Base-by-base conservation (phyloP, 2,329 filamentous ascomycete species). In the Fusarium sp. region DNA sequence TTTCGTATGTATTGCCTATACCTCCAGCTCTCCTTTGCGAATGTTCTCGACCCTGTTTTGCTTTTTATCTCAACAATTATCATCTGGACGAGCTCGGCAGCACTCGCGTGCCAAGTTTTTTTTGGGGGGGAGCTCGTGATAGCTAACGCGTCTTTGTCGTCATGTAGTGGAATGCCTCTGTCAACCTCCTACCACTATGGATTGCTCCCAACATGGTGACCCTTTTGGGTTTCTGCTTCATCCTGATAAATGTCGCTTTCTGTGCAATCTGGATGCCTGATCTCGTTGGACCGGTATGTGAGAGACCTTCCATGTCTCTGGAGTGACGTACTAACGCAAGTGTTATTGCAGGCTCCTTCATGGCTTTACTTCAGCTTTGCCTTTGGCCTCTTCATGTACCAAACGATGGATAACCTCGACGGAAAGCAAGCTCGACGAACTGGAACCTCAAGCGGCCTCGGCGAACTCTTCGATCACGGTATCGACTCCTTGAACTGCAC, bases 401-500 rank as follows among this genome's bases (percentile, higher is more conserved):
- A 96, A 77, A 99, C 96, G 20, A 95, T 99, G 92, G 96, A 99
- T 86, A 99, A 99, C 82, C 93, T 98, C 74, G 96, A 99, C 83
- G 96, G 96, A 77, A 99, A 99, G 85, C 96, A 99, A 86, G 96
- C 96, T 66, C 90, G 96, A 74, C 90, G 96, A 79, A 99, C 96
- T 8, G 95, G 96, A 60, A 98, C 96, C 8, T 98, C 96, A 36
- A 98, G 95, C 81, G 94, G 94, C 2, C 88, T 99, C 33, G 96
- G 96, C 77, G 96, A 99, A 84, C 90, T 99, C 20, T 99, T 99
- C 84, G 96, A 99, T 84, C 96, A 99, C 85, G 96, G 96, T 75
- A 98, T 99, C 84, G 96, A 99, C 84, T 98, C 95, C 35, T 86
- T 99, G 73, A 99, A 99, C 85, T 99, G 96, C 85, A 98, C 96